Base-by-base conservation (phyloP, 345 rosid species). In the Reutealis trisperma region DNA sequence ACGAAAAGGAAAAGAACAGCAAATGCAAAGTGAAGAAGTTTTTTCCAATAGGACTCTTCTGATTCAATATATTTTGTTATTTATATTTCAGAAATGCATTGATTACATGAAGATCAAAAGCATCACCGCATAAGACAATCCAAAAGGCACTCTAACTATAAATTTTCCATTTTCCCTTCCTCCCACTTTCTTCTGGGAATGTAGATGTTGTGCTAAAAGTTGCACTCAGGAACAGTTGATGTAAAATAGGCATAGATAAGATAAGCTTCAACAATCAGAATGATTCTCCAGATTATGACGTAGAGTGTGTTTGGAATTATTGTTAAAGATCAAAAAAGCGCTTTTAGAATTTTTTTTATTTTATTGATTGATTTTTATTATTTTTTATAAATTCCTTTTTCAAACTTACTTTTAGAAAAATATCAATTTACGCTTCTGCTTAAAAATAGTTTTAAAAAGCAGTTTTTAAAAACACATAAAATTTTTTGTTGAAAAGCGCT, bases 231-330 rank as follows among this genome's bases (percentile, higher is more conserved):
- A 58, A 54, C 19, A 75, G 11, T 7, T 14, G 68, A 9, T 59
- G 60, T 27, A 3, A 60, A 19, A 60, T 27, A 21, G 22, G 32
- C 18, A 5, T n/a, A 63, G 32, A 21, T 44, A 66, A 55, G 16
- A 75, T 52, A 75, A 52, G 62, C 16, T 27, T 60, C 67, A 44
- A 72, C n/a, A 66, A 52, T 6, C 41, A 59, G 37, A 67, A 67
- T 37, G 41, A 37, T 37, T 37, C 41, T 67, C 11, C n/a, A 16
- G 16, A 41, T 30, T 8, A 27, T 7, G 9, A 49, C 47, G 14
- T n/a, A n/a, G n/a, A n/a, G n/a, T n/a, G n/a, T n/a, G n/a, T n/a
- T n/a, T n/a, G n/a, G n/a, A n/a, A n/a, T n/a, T n/a, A n/a, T n/a
- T n/a, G n/a, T n/a, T n/a, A n/a, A n/a, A n/a, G n/a, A n/a, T n/a